These are phyloP conservation scores for Tolypocladium album DNA, from an alignment of 2,329 filamentous ascomycete genomes.

Conservation along the genomic window DNA sequence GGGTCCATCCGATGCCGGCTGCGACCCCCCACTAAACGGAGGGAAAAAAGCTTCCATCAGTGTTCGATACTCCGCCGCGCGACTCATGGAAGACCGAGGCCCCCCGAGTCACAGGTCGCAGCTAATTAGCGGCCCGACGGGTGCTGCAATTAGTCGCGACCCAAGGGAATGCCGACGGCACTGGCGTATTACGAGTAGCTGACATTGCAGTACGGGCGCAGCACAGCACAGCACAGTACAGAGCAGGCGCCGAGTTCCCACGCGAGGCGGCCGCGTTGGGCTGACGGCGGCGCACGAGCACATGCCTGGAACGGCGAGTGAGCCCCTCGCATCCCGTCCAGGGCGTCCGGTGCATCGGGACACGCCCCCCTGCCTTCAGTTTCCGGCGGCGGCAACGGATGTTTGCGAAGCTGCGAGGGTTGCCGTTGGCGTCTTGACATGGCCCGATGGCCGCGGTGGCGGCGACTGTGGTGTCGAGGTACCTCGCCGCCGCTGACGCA, in stretches of 20 bases:
- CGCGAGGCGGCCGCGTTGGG: neutral
- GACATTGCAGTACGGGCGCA: too few species aligned
- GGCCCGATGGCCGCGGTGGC: neutral
- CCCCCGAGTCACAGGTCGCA: neutral
- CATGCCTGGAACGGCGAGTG: neutral
- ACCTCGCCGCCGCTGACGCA: neutral
- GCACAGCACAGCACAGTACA: too few species aligned
- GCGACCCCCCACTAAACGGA: neutral
- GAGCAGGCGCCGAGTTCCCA: neutral
- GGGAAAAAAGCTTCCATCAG: neutral
- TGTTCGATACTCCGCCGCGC: neutral
- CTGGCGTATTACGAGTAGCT: too few species aligned
- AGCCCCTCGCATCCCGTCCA: neutral
- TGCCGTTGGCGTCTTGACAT: neutral
- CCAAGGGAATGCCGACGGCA: too few species aligned
- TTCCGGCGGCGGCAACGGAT: neutral
- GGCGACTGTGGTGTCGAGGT: neutral
- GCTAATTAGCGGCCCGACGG: neutral
- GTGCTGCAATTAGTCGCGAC: neutral
- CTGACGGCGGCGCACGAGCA: neutral
- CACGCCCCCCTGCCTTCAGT: neutral
- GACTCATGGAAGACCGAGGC: neutral
- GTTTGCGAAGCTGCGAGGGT: neutral
- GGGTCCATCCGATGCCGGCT: neutral
- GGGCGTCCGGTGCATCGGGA: neutral